Evolutionary conservation across 2,329 filamentous ascomycete genomes (phyloP).

Genomic region (Pseudogymnoascus sp.): DNA sequence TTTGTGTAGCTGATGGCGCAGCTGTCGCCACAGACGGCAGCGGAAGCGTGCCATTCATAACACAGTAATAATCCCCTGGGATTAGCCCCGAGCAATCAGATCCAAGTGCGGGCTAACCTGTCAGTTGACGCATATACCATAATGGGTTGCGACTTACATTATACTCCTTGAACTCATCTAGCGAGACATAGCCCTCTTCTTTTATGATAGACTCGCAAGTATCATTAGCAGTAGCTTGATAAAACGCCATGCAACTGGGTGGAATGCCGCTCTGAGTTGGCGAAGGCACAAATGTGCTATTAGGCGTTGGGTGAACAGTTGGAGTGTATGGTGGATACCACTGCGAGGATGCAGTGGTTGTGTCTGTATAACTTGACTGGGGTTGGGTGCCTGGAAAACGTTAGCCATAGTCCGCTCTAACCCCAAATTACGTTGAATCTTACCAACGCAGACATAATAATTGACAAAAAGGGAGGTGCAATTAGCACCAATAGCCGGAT

Average conservation of each 20-base stretch:
- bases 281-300: background rate
- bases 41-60: constrained; percentile 8
- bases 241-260: background rate
- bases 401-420: background rate
- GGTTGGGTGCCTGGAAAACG: background rate
- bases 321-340: background rate
- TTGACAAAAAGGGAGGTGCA: constrained; percentile 4
- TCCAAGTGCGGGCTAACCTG: background rate
- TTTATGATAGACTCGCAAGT: background rate
- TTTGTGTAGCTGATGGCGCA: constrained; percentile 1
- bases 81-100: constrained; percentile 3
- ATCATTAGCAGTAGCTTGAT: constrained; percentile 4
- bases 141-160: background rate
- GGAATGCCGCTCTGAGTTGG: constrained; percentile 2
- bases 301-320: background rate
- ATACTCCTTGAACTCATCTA: background rate
- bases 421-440: background rate
- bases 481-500: constrained; percentile 3
- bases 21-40: constrained; percentile 5
- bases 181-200: background rate
- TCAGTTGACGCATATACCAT: background rate
- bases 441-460: constrained; percentile 7
- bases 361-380: background rate
- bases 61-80: constrained; percentile 9
- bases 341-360: background rate